Base-by-base conservation (phyloP, 2,329 filamentous ascomycete genomes). In the Fusarium sp. region DNA sequence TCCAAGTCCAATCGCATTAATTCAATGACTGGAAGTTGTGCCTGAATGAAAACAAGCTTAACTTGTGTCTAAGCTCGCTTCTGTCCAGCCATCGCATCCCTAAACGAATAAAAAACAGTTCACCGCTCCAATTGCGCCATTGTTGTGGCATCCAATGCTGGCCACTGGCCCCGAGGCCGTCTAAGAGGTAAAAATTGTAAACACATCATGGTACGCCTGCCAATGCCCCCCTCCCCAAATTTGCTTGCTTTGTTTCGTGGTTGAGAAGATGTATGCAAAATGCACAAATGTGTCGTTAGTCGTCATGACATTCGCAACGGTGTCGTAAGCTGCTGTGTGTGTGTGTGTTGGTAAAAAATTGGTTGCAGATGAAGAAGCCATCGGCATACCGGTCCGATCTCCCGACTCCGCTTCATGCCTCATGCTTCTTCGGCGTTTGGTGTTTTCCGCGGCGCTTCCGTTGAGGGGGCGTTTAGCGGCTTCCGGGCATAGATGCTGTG, bases 401-500 rank as follows among this genome's bases (percentile, higher is more conserved):
- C 20, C 62, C 22, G 16, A 24, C 42, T 46, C 42, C 40, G 42
- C 42, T 20, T 46, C 46, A 38, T 20, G 42, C 42, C 17, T 46
- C 46, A 38, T 20, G n/a, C 29, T 29, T 29, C 40, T 24, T 58
- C 31, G 7, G 44, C 51, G 14, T 46, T 27, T 6, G 40, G 38
- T 7, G 53, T 27, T 5, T 35, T 27, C 24, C 36, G 20, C 9
- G 58, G 24, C 31, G 42, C 20, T n/a, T 27, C 33, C 51, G 56
- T 29, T 46, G 42, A 46, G 10, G 44, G 20, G 22, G 55, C 24
- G 10, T 69, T 42, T 6, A 79, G 51, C 12, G 84, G 84, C 63
- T 85, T 86, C 40, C 78, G 79, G 10, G 79, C 84, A 62, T 80
- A 81, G 4, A 85, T 79, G 40, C 79, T 81, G 57, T 83, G 79